A percentile compares a stretch with the other conserved stretches of the same genome.
Conservation (phyloP, 129 eudicot genomes). For the Mikania micrantha region DNA sequence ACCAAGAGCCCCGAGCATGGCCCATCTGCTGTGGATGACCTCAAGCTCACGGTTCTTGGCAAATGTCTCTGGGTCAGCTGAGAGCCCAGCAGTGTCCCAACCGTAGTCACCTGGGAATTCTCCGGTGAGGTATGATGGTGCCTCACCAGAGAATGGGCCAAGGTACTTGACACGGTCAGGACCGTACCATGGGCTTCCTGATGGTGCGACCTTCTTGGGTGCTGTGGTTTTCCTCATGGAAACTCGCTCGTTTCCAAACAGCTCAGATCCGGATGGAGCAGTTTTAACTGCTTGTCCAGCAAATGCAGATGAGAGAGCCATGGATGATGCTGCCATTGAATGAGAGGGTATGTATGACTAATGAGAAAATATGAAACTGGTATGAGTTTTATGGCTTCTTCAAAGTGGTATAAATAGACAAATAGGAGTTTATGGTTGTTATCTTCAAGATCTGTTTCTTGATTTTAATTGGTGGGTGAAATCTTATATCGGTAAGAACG, state of each 20-base stretch:
- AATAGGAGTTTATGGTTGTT: no score
- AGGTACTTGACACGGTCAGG: constrained; percentile 70
- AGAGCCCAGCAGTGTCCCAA: constrained; percentile 71
- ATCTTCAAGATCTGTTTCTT: no score
- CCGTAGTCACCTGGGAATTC: constrained; percentile 77
- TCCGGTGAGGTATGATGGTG: constrained; percentile 69
- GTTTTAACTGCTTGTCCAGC: constrained; percentile 48
- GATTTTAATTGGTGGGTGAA: no score
- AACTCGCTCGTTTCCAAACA: constrained; percentile 38
- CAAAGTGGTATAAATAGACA: no score
- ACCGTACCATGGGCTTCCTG: constrained; percentile 65
- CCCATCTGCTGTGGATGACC: constrained; percentile 39
- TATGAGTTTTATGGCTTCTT: no score
- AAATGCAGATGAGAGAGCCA: constrained; percentile 65
- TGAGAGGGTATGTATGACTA: no score
- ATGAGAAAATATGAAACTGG: no score
- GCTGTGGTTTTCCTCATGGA: constrained; percentile 50
- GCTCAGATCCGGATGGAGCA: constrained; percentile 31
- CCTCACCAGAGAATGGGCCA: constrained; percentile 74
- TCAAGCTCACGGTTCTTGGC: constrained; percentile 75
- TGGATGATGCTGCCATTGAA: constrained; percentile 56
- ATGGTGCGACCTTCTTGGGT: constrained; percentile 30
- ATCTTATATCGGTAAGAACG: no score
- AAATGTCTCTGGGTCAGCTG: constrained; percentile 69
- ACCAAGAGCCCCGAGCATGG: constrained; percentile 57